phyloP scores from a whole-genome alignment of 2,329 filamentous ascomycete genomes.

The Cladophialophora bantiana region DNA sequence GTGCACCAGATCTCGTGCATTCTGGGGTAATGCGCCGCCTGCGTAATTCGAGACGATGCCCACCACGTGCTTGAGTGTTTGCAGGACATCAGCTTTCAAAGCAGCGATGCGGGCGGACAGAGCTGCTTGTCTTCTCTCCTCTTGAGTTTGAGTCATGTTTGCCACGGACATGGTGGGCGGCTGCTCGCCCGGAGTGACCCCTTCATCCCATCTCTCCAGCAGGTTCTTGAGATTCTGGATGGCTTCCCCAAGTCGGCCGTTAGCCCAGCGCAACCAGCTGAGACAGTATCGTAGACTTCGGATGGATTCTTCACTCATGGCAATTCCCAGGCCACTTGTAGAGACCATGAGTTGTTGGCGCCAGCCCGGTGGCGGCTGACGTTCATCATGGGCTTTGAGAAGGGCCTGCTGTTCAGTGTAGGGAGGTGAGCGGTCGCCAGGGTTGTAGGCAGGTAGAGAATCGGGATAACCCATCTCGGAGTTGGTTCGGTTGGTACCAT shows the following conservation, averaged over 20 bases:
- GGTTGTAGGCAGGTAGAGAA: constrained; percentile 82
- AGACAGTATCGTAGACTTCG: constrained; percentile 85
- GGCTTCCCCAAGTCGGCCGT: constrained; percentile 77
- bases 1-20: constrained; percentile 82
- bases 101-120: constrained; percentile 67
- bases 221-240: constrained; percentile 76
- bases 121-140: constrained; percentile 60
- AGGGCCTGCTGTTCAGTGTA: constrained; percentile 38
- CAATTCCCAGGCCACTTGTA: constrained; percentile 87
- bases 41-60: constrained; percentile 87
- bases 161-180: constrained; percentile 40
- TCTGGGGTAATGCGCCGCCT: constrained; percentile 88
- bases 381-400: constrained; percentile 40
- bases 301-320: constrained; percentile 88
- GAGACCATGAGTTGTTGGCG: constrained; percentile 85
- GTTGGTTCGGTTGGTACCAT: constrained; percentile 28
- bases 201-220: constrained; percentile 78
- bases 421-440: constrained; percentile 54
- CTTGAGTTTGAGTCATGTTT: constrained; percentile 39
- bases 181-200: constrained; percentile 45
- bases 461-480: constrained; percentile 60
- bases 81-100: constrained; percentile 74
- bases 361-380: constrained; percentile 63
- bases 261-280: constrained; percentile 79
- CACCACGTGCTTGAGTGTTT: constrained; percentile 80